Evolutionary conservation across 2,329 filamentous ascomycete species (phyloP).

Genomic region (Ustulina deusta): DNA sequence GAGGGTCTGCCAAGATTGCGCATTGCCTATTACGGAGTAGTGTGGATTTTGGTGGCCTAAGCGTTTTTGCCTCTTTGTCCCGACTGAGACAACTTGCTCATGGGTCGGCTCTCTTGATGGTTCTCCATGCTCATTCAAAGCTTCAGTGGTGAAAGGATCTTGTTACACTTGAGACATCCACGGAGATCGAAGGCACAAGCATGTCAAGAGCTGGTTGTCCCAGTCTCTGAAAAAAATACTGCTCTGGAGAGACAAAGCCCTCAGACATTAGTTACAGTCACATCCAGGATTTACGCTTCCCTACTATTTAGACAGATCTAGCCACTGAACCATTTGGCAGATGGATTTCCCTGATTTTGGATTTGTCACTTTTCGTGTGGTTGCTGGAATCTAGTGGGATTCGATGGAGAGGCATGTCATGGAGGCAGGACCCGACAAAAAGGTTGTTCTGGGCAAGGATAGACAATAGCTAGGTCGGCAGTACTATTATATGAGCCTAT

Average conservation of each 20-base stretch:
- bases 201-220: background rate
- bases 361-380: background rate
- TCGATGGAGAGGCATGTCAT: background rate
- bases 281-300: background rate
- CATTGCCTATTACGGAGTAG: constrained; percentile 28
- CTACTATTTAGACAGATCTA: background rate
- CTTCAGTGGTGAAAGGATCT: constrained; percentile 19
- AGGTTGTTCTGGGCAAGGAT: background rate
- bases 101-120: background rate
- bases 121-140: background rate
- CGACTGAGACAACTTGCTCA: background rate
- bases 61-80: background rate
- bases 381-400: no score
- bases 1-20: background rate
- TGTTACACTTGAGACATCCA: constrained; percentile 5
- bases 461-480: background rate
- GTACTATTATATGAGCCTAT: background rate
- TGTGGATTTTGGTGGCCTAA: background rate
- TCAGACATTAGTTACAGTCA: background rate
- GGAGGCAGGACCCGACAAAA: background rate
- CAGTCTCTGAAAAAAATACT: background rate
- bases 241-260: background rate
- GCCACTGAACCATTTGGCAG: background rate
- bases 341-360: background rate
- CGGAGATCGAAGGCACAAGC: background rate